Evolutionary conservation across 2,329 filamentous ascomycete genomes (phyloP).

Genomic region (Chaetomium strumarium): DNA sequence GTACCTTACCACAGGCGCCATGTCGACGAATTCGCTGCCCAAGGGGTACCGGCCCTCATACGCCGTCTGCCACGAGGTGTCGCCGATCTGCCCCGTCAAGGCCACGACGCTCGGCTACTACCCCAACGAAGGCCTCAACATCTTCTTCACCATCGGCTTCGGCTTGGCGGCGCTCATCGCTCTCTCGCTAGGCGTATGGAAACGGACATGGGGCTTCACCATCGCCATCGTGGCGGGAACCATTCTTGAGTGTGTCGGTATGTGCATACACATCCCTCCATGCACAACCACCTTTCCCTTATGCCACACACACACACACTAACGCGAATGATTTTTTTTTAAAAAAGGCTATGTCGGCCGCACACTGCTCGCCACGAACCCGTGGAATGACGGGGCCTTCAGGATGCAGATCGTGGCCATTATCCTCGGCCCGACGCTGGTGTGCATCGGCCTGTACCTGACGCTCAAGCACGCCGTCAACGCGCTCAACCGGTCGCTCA

Average conservation of each 20-base stretch:
- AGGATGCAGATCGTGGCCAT: constrained; percentile 54
- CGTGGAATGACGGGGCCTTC: constrained; percentile 49
- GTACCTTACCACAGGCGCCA: not conserved
- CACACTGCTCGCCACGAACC: constrained; percentile 44
- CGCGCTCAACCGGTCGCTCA: constrained; percentile 42
- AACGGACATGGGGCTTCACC: constrained; percentile 51
- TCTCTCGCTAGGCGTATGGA: constrained; percentile 40
- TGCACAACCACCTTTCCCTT: not conserved
- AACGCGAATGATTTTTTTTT: not conserved
- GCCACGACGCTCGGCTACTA: constrained; percentile 51
- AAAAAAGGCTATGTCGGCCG: constrained; percentile 48
- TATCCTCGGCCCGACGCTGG: constrained; percentile 52
- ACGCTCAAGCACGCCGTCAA: constrained; percentile 54
- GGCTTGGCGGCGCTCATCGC: constrained; percentile 40
- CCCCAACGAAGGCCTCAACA: constrained; percentile 49
- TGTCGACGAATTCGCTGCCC: constrained; percentile 7
- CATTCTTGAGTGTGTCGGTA: constrained; percentile 48
- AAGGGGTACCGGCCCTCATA: constrained; percentile 18
- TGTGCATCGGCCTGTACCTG: constrained; percentile 59
- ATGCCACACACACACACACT: not conserved
- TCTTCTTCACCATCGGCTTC: constrained; percentile 48
- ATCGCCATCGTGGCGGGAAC: constrained; percentile 44
- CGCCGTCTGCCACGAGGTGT: constrained; percentile 35
- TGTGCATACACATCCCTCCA: constrained; percentile 10
- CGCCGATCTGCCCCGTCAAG: constrained; percentile 41